phyloP scores from a whole-genome alignment of 1,284 basidiomycete genomes.

The Cystobasidiaceae sp. region DNA sequence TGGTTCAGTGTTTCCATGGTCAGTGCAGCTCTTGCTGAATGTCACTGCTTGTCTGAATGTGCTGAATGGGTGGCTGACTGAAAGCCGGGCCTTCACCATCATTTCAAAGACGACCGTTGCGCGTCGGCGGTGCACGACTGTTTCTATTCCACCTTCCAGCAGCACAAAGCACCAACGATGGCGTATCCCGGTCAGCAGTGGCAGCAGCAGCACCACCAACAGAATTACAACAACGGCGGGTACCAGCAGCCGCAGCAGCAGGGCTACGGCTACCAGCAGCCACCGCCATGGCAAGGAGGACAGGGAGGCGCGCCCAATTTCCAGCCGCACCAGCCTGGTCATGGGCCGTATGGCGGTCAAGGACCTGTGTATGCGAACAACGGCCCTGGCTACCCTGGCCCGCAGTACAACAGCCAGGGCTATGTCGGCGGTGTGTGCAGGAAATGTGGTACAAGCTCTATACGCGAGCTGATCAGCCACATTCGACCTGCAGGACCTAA shows the following conservation, averaged over 20 bases:
- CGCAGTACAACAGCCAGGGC: slow-evolving; percentile 25
- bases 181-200: slow-evolving; percentile 30
- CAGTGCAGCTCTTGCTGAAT: no score
- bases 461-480: neutral
- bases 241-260: slow-evolving; percentile 5
- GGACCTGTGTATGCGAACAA: slow-evolving; percentile 14
- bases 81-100: neutral
- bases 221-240: neutral
- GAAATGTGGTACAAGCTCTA: neutral
- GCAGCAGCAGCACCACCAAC: slow-evolving; percentile 24
- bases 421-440: slow-evolving; percentile 1
- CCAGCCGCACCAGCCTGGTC: slow-evolving; percentile 4
- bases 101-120: no score
- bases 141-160: neutral
- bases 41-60: no score
- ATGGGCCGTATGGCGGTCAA: neutral
- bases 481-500: neutral
- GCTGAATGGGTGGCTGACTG: no score
- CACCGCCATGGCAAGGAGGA: neutral
- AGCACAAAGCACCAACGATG: slow-evolving; percentile 14
- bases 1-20: no score
- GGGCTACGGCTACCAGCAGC: neutral
- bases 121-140: neutral
- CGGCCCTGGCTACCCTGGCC: slow-evolving; percentile 6
- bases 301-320: no score